These are phyloP conservation scores for Cicer chorassanicum DNA, from an alignment of 306 rosid species.

Conservation along the genomic window DNA sequence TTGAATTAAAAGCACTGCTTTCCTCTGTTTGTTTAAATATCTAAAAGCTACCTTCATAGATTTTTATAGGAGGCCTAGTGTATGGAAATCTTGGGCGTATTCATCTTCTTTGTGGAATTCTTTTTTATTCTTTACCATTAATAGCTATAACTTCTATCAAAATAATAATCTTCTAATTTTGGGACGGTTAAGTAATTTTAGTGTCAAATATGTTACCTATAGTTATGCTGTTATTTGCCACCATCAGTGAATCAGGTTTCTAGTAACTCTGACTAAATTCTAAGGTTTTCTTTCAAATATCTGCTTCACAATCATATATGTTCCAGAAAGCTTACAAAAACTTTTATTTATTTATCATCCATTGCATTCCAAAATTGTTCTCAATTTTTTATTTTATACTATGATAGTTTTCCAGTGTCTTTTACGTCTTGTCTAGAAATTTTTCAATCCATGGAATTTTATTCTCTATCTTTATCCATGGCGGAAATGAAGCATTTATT, in stretches of 20 bases:
- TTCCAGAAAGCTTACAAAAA: conserved; percentile 28
- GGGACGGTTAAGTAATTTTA: too few species aligned
- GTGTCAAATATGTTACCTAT: too few species aligned
- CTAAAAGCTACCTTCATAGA: conserved; percentile 8
- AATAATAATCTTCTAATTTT: background rate
- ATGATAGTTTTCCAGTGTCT: background rate
- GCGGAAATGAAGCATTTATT: conserved; percentile 22
- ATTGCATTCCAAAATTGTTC: background rate
- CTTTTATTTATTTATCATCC: background rate
- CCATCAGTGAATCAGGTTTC: too few species aligned
- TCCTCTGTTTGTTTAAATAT: conserved; percentile 35
- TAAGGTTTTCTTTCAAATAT: background rate
- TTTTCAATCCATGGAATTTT: conserved; percentile 9
- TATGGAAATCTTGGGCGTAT: conserved; percentile 12
- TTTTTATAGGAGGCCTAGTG: background rate
- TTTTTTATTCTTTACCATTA: conserved; percentile 9
- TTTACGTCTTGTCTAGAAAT: conserved; percentile 1
- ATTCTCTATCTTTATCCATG: conserved; percentile 19
- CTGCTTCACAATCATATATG: background rate
- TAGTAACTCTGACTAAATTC: too few species aligned
- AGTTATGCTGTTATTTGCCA: too few species aligned
- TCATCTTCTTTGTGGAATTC: conserved; percentile 2
- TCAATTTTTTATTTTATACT: conserved; percentile 9
- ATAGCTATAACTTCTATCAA: background rate
- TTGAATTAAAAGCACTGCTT: conserved; percentile 15